Conservation (phyloP, 78 protist genomes). For the Planoprotostelium fungivorum region DNA sequence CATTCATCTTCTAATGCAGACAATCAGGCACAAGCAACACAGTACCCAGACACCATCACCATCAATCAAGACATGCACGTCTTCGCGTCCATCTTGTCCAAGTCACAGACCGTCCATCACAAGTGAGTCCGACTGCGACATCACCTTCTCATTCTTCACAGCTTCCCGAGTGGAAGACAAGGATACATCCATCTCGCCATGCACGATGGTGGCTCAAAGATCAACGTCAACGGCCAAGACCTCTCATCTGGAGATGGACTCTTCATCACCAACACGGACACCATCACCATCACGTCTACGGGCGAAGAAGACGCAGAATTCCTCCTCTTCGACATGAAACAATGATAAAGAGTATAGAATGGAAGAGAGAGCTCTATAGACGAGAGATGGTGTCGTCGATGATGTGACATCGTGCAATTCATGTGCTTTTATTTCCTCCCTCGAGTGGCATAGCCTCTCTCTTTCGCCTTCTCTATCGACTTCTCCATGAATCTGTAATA, state of each 20-base stretch:
- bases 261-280: background rate
- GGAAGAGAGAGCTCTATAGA: no score
- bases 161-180: background rate
- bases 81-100: background rate
- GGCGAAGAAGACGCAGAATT: background rate
- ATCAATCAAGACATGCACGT: background rate
- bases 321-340: background rate
- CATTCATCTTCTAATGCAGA: background rate
- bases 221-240: background rate
- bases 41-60: background rate
- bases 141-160: background rate
- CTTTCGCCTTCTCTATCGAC: no score
- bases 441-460: no score
- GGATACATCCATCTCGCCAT: background rate
- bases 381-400: no score
- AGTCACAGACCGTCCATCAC: background rate
- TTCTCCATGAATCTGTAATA: background rate
- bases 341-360: no score
- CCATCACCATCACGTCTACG: background rate
- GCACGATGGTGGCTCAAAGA: background rate
- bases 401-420: no score
- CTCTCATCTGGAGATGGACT: background rate
- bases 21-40: background rate
- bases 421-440: no score
- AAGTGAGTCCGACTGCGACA: background rate